Conservation (phyloP, 1,284 basidiomycete genomes). For the Volvariella volvacea region DNA sequence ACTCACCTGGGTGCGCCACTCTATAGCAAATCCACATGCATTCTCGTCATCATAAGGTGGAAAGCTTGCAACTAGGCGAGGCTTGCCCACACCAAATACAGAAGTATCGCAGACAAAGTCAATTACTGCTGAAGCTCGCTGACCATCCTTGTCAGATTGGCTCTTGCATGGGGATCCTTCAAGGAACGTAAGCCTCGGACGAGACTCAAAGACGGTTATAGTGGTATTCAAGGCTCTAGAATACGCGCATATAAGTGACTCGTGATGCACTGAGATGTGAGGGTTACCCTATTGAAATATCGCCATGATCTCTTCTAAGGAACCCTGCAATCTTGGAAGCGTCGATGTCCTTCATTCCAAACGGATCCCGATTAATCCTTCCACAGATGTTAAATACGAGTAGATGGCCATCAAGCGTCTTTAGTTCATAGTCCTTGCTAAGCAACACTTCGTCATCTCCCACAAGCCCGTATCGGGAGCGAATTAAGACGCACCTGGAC, state of each 20-base stretch:
- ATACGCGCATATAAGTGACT: neutral
- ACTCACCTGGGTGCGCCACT: constrained; percentile 64
- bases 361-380: constrained; percentile 46
- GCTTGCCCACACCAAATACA: constrained; percentile 40
- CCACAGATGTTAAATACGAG: constrained; percentile 61
- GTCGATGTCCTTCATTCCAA: constrained; percentile 46
- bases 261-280: neutral
- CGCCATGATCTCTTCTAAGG: constrained; percentile 52
- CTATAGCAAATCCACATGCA: constrained; percentile 63
- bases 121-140: constrained; percentile 51
- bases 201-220: constrained; percentile 40
- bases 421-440: constrained; percentile 59
- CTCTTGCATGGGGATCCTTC: constrained; percentile 53
- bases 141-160: constrained; percentile 26
- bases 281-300: constrained; percentile 64
- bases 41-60: constrained; percentile 51
- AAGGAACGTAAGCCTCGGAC: constrained; percentile 42
- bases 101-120: constrained; percentile 63
- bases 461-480: neutral
- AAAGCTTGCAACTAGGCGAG: constrained; percentile 53
- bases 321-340: constrained; percentile 57
- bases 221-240: constrained; percentile 56
- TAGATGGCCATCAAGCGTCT: constrained; percentile 37
- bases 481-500: constrained; percentile 34
- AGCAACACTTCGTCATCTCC: constrained; percentile 10